phyloP scores from a whole-genome alignment of 1,139 yeast species.

The Wickerhamiella infanticola region DNA sequence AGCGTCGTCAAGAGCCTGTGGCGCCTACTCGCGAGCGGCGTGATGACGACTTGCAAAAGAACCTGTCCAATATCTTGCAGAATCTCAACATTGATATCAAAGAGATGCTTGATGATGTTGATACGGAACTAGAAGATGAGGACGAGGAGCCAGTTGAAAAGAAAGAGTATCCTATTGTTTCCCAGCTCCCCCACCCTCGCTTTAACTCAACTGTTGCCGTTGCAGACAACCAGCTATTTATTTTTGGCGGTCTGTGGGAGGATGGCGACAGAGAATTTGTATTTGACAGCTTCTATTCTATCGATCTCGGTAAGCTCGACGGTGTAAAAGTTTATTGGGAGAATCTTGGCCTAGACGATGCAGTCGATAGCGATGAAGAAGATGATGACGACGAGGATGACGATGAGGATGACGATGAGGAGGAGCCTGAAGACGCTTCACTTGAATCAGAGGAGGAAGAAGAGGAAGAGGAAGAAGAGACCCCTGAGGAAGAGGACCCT shows the following conservation, averaged over 20 bases:
- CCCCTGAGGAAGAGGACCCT: conserved; percentile 33
- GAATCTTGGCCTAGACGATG: conserved; percentile 46
- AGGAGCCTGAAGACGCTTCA: conserved; percentile 37
- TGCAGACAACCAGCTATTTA: conserved; percentile 66
- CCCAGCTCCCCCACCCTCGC: conserved; percentile 66
- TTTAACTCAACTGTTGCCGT: conserved; percentile 81
- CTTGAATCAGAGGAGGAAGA: conserved; percentile 45
- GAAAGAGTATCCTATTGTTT: conserved; percentile 41
- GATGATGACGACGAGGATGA: conserved; percentile 39
- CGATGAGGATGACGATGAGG: conserved; percentile 35
- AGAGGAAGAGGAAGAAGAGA: conserved; percentile 34
- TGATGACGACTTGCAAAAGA: conserved; percentile 71
- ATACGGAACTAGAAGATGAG: conserved; percentile 20
- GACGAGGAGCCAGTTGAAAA: conserved; percentile 22
- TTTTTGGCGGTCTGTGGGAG: conserved; percentile 91
- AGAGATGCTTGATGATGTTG: conserved; percentile 30
- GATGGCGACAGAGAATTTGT: conserved; percentile 71
- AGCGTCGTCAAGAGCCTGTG: conserved; percentile 30
- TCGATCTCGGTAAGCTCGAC: conserved; percentile 75
- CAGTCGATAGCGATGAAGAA: conserved; percentile 42
- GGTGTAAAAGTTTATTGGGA: conserved; percentile 90
- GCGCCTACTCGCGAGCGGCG: conserved; percentile 23
- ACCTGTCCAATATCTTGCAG: conserved; percentile 58
- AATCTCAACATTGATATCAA: conserved; percentile 48
- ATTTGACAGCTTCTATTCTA: conserved; percentile 70